These are phyloP conservation scores for Plasmodium billcollinsi DNA, from an alignment of 169 alveolate species.

Conservation along the genomic window DNA sequence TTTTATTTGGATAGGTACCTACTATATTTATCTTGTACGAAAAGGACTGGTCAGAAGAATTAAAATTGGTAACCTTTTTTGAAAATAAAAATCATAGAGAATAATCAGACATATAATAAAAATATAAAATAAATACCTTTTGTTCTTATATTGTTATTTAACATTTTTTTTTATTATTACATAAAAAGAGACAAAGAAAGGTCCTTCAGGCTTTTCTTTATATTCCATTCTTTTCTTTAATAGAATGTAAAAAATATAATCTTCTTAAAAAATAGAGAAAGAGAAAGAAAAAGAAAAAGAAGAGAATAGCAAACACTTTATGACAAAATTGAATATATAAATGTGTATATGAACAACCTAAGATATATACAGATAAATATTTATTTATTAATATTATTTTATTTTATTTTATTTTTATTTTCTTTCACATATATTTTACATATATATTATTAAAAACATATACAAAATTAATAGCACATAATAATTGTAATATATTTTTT, in stretches of 20 bases:
- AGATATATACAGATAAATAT: no score
- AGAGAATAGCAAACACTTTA: no score
- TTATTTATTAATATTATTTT: no score
- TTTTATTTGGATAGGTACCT: constrained; percentile 16
- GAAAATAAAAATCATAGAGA: constrained; percentile 2
- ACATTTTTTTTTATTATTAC: constrained; percentile 37
- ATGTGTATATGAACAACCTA: no score
- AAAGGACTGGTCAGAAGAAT: constrained; percentile 25
- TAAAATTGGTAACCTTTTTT: constrained; percentile 60
- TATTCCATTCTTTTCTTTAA: constrained; percentile 39
- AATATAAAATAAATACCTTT: not conserved
- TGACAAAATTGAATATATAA: no score
- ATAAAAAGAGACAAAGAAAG: constrained; percentile 59
- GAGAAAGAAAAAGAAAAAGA: no score
- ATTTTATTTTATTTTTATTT: no score
- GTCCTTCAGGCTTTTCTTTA: constrained; percentile 74
- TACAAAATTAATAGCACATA: no score
- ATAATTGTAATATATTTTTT: no score
- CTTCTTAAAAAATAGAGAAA: no score
- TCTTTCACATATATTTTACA: no score
- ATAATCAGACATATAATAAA: not conserved
- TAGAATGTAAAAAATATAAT: not conserved
- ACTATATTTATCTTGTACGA: constrained; percentile 47
- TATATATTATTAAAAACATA: no score
- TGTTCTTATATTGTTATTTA: not conserved